Conservation (phyloP, 805 yeast species). For the Lipomyces sp. region DNA sequence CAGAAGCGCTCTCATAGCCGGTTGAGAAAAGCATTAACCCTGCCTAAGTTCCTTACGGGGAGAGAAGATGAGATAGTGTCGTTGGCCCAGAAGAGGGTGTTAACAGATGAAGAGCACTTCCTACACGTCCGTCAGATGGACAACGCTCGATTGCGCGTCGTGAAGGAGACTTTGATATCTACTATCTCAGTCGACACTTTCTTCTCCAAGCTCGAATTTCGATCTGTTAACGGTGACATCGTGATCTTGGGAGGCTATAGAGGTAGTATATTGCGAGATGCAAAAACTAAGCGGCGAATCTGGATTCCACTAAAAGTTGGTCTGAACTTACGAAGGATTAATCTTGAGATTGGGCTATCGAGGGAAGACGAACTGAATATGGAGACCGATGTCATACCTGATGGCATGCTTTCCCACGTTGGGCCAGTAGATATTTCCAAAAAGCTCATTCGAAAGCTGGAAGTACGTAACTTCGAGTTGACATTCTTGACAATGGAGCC, state of each 20-base stretch:
- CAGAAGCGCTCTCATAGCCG: too few relatives aligned
- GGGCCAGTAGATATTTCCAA: conserved; percentile 84
- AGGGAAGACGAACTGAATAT: conserved; percentile 60
- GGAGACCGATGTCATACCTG: conserved; percentile 61
- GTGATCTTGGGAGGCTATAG: conserved; percentile 85
- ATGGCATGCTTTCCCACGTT: conserved; percentile 72
- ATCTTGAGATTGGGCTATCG: conserved; percentile 68
- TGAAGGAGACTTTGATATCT: conserved; percentile 58
- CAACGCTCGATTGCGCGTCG: conserved; percentile 66
- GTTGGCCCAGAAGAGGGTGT: too few relatives aligned
- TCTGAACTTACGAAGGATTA: conserved; percentile 63
- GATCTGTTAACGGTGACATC: conserved; percentile 66
- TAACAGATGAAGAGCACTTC: conserved; percentile 33
- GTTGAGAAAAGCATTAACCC: too few relatives aligned
- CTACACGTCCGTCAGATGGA: conserved; percentile 55
- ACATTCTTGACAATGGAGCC: neutral
- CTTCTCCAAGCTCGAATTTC: conserved; percentile 32
- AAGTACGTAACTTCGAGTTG: conserved; percentile 4
- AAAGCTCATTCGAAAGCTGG: conserved; percentile 54
- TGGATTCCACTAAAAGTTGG: conserved; percentile 92
- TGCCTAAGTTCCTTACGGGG: too few relatives aligned
- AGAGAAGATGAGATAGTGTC: too few relatives aligned
- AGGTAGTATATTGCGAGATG: conserved; percentile 72
- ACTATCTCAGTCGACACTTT: conserved; percentile 43
- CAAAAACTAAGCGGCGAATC: conserved; percentile 58